These are phyloP conservation scores for Debaryomyces psychrophilus DNA, from an alignment of 1,139 yeast species.

Conservation along the genomic window DNA sequence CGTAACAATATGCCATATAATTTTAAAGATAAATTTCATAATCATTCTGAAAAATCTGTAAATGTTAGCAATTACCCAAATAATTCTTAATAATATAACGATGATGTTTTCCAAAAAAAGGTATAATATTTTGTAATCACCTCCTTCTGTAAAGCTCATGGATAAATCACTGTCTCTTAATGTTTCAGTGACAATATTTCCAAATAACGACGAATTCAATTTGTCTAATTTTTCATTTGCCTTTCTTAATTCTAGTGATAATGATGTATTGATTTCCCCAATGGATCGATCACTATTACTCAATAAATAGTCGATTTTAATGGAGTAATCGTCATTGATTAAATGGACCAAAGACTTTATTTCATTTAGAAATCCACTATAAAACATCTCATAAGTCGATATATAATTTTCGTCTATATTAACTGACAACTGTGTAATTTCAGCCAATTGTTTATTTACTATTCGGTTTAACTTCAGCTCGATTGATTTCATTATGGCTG, in stretches of 20 bases:
- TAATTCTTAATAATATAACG: conserved; percentile 62
- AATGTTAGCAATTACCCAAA: conserved; percentile 73
- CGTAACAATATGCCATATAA: conserved; percentile 23
- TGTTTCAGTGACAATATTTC: conserved; percentile 29
- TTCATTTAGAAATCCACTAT: conserved; percentile 38
- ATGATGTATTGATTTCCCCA: conserved; percentile 81
- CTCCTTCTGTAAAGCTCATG: conserved; percentile 28
- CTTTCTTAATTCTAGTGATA: conserved; percentile 70
- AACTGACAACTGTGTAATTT: conserved; percentile 28
- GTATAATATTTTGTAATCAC: conserved; percentile 42
- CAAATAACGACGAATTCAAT: conserved; percentile 43
- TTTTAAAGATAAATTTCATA: conserved; percentile 37
- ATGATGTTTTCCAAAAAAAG: conserved; percentile 49
- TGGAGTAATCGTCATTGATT: conserved; percentile 46
- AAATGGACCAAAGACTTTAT: conserved; percentile 41
- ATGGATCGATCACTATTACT: conserved; percentile 74
- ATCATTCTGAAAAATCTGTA: conserved; percentile 43
- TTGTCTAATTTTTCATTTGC: conserved; percentile 70
- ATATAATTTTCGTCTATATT: conserved; percentile 39
- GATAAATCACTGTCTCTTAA: conserved; percentile 23
- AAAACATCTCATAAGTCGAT: conserved; percentile 40
- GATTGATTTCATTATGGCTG: conserved; percentile 27
- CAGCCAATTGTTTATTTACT: conserved; percentile 26
- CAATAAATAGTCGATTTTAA: conserved; percentile 66
- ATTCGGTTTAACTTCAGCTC: conserved; percentile 25